Evolutionary conservation across 1,139 yeast genomes (phyloP), one percentile per base, ranked within the genome.

Genomic region (Zhuliangozyma blackwelliae): DNA sequence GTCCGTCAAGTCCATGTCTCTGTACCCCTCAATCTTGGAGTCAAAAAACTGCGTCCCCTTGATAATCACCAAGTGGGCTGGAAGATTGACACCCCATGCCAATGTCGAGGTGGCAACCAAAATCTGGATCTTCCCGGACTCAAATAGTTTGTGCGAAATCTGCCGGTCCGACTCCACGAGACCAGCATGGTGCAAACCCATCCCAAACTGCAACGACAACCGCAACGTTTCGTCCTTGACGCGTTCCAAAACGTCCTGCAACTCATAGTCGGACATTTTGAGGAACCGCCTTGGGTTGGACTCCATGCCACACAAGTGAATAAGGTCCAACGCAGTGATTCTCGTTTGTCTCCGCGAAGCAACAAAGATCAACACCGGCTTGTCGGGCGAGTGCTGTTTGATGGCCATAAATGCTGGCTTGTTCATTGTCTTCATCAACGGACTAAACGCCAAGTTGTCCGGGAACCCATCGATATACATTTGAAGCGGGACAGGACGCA

Each of bases 381-480:
- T 92, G 7, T 70, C 66, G 1, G 97, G 97, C 0, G 97, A 88
- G 55, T 94, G 97, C 42, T 89, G 90, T 55, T 90, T 89, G 47
- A 94, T 92, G 0, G 98, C 97, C 83, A 86, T 79, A 51, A 88
- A 94, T 0, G 97, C 95, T 1, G 99, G 98, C 51, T 89, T 89
- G 60, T 94, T 94, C 99, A 94, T 94, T 0, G 94, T 83, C 58
- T 89, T 90, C 98, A 94, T 94, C 50, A 92, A 71, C 1, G 97
- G 96, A 54, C 95, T 83, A 55, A 90, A 92, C 1, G 96, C 96
- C 46, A 90, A 67, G 51, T 89, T 89, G 51, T 92, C 97, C 2
- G 95, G 96, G 55, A 89, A 94, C 0, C 98, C 98, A 61, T 94
- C 98, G 50, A 94, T 92, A 52, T 87, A 92, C 96, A 92, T 92